phyloP scores from a whole-genome alignment of 345 rosid species.

The Pseudoturritis turrita region DNA sequence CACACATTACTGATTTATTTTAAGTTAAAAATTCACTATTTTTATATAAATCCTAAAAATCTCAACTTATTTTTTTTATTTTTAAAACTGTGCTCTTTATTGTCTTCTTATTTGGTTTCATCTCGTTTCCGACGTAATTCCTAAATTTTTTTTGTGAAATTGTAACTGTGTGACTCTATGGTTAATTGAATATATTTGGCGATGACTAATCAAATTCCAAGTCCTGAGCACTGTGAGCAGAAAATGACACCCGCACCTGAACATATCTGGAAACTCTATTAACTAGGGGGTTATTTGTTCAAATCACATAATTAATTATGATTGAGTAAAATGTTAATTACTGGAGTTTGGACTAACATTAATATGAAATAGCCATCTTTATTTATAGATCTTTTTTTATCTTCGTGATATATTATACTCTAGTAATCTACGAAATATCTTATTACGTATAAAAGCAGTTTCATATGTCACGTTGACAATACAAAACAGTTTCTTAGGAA shows the following conservation, averaged over 20 bases:
- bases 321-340: neutral
- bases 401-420: no score
- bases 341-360: neutral
- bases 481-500: neutral
- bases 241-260: conserved; percentile 20
- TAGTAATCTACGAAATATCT: no score
- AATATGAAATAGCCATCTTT: neutral
- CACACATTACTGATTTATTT: no score
- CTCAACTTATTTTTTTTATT: no score
- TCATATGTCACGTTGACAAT: no score
- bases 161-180: neutral
- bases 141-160: no score
- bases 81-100: no score
- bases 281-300: conserved; percentile 23
- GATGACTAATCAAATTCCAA: conserved; percentile 11
- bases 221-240: neutral
- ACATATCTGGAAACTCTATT: conserved; percentile 22
- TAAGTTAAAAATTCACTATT: no score
- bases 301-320: conserved; percentile 20
- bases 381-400: neutral
- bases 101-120: no score
- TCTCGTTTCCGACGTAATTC: no score
- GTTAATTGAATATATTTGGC: conserved; percentile 7
- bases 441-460: no score
- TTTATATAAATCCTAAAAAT: no score